phyloP scores from a whole-genome alignment of 2,329 filamentous ascomycete genomes.

The Tolypocladium inflatum region DNA sequence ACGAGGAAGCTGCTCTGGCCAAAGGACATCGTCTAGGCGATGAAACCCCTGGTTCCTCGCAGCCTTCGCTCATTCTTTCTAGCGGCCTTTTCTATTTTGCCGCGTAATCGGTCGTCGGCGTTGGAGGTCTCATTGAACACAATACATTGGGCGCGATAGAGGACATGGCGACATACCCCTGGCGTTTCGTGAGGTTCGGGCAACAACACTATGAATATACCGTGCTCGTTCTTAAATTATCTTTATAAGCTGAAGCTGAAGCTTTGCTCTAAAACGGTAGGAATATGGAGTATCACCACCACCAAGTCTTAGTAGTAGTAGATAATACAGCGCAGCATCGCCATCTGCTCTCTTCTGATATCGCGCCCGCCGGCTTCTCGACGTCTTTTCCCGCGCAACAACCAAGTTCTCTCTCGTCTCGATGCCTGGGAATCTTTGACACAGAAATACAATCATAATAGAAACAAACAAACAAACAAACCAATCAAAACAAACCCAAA shows the following conservation, averaged over 20 bases:
- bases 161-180: not conserved
- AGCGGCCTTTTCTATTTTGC: not conserved
- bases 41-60: not conserved
- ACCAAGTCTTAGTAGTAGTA: not conserved
- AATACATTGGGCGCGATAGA: not conserved
- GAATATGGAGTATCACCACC: not conserved
- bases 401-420: not conserved
- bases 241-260: not conserved
- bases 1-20: conserved; percentile 67
- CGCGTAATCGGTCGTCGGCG: not conserved
- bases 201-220: not conserved
- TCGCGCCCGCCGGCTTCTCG: not conserved
- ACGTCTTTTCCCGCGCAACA: not conserved
- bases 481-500: not conserved
- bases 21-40: conserved; percentile 34
- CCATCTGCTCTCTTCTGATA: not conserved
- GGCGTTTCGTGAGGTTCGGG: not conserved
- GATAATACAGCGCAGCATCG: not conserved
- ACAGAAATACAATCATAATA: not conserved
- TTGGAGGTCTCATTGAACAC: not conserved
- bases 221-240: not conserved
- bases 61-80: not conserved
- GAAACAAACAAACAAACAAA: not conserved
- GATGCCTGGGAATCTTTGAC: not conserved
- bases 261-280: not conserved